These are phyloP conservation scores for Saposhnikovia divaricata DNA, from an alignment of 129 eudicot genomes.

Conservation along the genomic window DNA sequence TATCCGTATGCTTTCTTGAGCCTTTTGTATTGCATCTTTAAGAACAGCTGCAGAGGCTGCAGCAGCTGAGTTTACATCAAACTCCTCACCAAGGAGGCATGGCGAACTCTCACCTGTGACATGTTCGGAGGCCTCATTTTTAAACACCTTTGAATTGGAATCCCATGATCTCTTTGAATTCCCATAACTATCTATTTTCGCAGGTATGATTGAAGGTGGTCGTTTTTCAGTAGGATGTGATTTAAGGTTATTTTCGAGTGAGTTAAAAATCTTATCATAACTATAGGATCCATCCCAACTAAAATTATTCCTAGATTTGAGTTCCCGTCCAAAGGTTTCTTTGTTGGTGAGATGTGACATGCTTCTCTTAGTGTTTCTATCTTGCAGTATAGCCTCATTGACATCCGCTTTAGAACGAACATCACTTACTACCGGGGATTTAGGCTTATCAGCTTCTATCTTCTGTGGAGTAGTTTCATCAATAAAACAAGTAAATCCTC, in stretches of 20 bases:
- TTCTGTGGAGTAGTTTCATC: constrained; percentile 47
- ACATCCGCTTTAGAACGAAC: constrained; percentile 26
- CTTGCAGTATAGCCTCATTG: constrained; percentile 22
- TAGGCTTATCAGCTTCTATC: constrained; percentile 26
- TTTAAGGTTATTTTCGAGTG: constrained; percentile 25
- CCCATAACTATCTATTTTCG: constrained; percentile 21
- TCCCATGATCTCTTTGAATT: constrained; percentile 23
- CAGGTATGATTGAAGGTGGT: constrained; percentile 29
- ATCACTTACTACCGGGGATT: constrained; percentile 21
- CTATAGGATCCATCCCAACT: constrained; percentile 28
- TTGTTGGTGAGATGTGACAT: constrained; percentile 20
- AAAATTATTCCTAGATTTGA: constrained; percentile 30
- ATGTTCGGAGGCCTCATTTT: constrained; percentile 24
- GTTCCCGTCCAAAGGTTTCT: constrained; percentile 21
- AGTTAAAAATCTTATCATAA: constrained; percentile 25
- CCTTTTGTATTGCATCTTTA: constrained; percentile 80
- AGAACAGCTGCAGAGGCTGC: constrained; percentile 74
- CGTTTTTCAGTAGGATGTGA: constrained; percentile 29
- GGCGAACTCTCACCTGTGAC: constrained; percentile 29
- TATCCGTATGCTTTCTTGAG: constrained; percentile 79
- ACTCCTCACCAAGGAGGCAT: constrained; percentile 46
- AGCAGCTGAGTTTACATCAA: constrained; percentile 73
- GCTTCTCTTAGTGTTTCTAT: constrained; percentile 7
- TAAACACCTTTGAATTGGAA: constrained; percentile 24
- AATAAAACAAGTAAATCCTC: constrained; percentile 64